Conservation (phyloP, 1,284 basidiomycete species). For the Singerocomus inundabilis region DNA sequence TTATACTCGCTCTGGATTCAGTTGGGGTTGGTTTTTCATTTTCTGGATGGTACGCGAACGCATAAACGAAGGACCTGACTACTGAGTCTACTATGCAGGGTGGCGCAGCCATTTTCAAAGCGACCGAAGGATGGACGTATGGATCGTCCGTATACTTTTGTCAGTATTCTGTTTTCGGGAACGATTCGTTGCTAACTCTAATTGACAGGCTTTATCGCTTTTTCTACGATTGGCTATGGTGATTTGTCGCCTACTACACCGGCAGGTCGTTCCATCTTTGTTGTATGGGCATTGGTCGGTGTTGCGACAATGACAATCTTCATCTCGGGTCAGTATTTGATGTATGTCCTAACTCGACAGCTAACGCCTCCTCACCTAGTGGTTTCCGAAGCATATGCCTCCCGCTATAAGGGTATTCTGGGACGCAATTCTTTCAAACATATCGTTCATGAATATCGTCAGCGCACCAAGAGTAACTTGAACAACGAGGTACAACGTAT, state of each 20-base stretch:
- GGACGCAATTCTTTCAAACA: conserved; percentile 46
- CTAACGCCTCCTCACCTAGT: conserved; percentile 39
- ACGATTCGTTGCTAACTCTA: conserved; percentile 4
- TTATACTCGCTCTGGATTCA: conserved; percentile 44
- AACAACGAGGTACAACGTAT: conserved; percentile 8
- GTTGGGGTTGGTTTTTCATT: conserved; percentile 49
- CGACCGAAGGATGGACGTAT: conserved; percentile 52
- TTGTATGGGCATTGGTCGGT: conserved; percentile 78
- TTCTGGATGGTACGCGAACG: conserved; percentile 52
- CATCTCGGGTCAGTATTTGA: conserved; percentile 52
- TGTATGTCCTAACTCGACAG: background rate
- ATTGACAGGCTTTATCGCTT: conserved; percentile 52
- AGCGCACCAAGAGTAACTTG: conserved; percentile 21
- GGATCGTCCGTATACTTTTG: conserved; percentile 70
- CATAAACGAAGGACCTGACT: background rate
- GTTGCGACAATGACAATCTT: conserved; percentile 75
- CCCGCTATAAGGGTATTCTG: conserved; percentile 51
- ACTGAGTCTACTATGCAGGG: conserved; percentile 31
- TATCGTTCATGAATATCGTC: conserved; percentile 47
- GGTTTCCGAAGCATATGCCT: conserved; percentile 60
- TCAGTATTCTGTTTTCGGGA: conserved; percentile 33
- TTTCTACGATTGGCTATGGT: conserved; percentile 72
- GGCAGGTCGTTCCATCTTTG: conserved; percentile 74
- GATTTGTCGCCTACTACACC: conserved; percentile 61
- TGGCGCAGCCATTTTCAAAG: conserved; percentile 55